Evolutionary conservation across 176 grass and related monocot species (phyloP).

Genomic region (Triticum aestivum): IWGSC_CS_RefSeq_v2.1 NC_057800.1:556015049-556015548

Average conservation of each 20-base stretch:
- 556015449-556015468: not conserved
- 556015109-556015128: slow-evolving; percentile 36
- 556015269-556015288: slow-evolving; percentile 53
- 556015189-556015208: slow-evolving; percentile 51
- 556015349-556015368: slow-evolving; percentile 86
- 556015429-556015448: not conserved
- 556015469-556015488: not conserved
- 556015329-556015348: slow-evolving; percentile 47
- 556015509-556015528: not conserved
- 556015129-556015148: slow-evolving; percentile 11
- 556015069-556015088: slow-evolving; percentile 55
- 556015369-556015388: slow-evolving; percentile 35
- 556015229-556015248: slow-evolving; percentile 37
- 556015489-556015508: not conserved
- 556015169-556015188: slow-evolving; percentile 20
- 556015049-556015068: slow-evolving; percentile 2
- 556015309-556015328: slow-evolving; percentile 51
- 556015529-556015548: not conserved
- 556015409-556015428: slow-evolving; percentile 46
- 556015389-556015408: slow-evolving; percentile 75
- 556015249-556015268: slow-evolving; percentile 55
- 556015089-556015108: not conserved
- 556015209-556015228: slow-evolving; percentile 1
- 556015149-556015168: slow-evolving; percentile 30
- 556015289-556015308: slow-evolving; percentile 58